Base-by-base conservation (phyloP, 257 asterid species). In the Jaltomata sinuosa region DNA sequence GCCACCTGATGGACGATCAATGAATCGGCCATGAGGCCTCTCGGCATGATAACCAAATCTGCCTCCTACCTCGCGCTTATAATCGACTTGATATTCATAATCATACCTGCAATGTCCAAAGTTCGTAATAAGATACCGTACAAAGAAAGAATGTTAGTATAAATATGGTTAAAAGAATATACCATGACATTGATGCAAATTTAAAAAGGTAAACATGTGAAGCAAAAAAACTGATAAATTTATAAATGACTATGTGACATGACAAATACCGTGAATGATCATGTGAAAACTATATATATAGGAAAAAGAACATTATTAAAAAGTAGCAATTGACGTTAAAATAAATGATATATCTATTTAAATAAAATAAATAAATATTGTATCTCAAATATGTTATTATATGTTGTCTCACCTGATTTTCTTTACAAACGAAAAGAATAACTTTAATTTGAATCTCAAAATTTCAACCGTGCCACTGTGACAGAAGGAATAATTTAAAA, bases 41-140 rank as follows among this genome's bases (percentile, higher is more conserved):
- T 96, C 98, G 85, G 92, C 97, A 53, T 90, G 93, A 92, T 91
- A 93, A 81, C 92, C 93, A 81, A 88, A 92, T 89, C 98, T 92
- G 38, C 92, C 91, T 81, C 95, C 98, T 87, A 88, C 88, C 67
- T 94, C 98, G 81, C 97, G 98, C 34, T 94, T 96, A 88, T 89
- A 91, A 40, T 97, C 98, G 78, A 95, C 94, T 84, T 92, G 96
- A 86, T 88, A 74, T 84, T 92, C 98, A 84, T 94, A 84, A 76
- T 90, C 94, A 89, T 91, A 91, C 93, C 99, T 96, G 91, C 78
- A 40, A 29, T 40, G 82, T 55, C 83, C 59, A 79, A 55, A 27
- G 14, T 62, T 12, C 18, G 11, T 11, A 16, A 64, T 29, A 64
- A 64, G 9, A 64, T 16, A 52, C 22, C 59, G 4, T 52, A 52